These are phyloP conservation scores for Citrus maxima DNA, from an alignment of 345 rosid species.

Conservation along the genomic window DNA sequence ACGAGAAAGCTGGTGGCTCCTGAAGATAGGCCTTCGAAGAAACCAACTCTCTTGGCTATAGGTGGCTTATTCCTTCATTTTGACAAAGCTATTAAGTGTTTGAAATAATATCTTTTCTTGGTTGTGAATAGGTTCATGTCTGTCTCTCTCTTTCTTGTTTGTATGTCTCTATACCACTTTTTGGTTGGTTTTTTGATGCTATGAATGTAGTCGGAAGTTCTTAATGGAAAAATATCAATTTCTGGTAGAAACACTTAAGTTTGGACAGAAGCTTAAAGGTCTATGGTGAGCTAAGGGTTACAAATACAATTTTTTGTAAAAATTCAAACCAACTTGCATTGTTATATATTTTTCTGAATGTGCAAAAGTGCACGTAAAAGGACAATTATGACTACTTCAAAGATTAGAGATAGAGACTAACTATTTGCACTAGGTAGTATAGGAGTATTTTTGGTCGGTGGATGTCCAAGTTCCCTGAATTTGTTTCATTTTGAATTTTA, in stretches of 20 bases:
- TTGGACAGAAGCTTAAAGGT: neutral
- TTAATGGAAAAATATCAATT: neutral
- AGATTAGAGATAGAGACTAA: neutral
- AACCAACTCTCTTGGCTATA: slow-evolving; percentile 87
- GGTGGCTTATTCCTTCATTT: slow-evolving; percentile 36
- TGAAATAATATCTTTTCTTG: neutral
- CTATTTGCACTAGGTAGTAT: no score
- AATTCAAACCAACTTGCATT: neutral
- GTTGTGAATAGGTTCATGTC: neutral
- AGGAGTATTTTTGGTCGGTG: neutral
- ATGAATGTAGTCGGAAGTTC: neutral
- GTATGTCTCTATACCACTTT: neutral
- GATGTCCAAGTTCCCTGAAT: neutral
- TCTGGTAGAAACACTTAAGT: no score
- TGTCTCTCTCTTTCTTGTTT: neutral
- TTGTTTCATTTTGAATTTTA: neutral
- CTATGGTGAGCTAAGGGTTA: neutral
- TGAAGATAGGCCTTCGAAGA: slow-evolving; percentile 88
- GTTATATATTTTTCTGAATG: neutral
- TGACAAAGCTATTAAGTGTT: neutral
- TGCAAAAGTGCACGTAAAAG: neutral
- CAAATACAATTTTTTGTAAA: neutral
- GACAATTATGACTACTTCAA: neutral
- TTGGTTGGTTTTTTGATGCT: neutral
- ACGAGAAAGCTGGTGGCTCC: slow-evolving; percentile 61